Evolutionary conservation across 176 grass and related monocot genomes (phyloP).

Genomic region (Eragrostis nindensis): DNA sequence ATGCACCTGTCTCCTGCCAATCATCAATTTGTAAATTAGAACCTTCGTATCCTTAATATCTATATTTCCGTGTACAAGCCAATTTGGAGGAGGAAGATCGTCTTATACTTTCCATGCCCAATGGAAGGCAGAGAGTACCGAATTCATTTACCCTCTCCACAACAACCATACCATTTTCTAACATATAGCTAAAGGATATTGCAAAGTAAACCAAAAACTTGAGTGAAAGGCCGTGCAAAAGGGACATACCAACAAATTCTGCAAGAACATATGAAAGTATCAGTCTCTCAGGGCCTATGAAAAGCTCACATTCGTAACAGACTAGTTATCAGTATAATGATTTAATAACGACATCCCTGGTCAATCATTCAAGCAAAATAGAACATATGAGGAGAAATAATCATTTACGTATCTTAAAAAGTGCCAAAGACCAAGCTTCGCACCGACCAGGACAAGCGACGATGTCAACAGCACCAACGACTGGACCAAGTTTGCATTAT

Average conservation of each 20-base stretch:
- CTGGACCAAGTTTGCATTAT: too few species aligned
- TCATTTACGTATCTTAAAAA: not conserved
- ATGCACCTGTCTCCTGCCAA: too few species aligned
- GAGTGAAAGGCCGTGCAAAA: slow-evolving; percentile 90
- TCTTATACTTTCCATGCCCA: slow-evolving; percentile 68
- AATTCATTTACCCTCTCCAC: slow-evolving; percentile 97
- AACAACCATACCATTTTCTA: slow-evolving; percentile 94
- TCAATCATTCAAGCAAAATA: not conserved
- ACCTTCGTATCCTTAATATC: slow-evolving; percentile 60
- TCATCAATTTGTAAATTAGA: too few species aligned
- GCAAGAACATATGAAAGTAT: slow-evolving; percentile 20
- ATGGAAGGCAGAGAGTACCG: slow-evolving; percentile 79
- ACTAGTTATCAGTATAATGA: slow-evolving; percentile 1
- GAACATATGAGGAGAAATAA: not conserved
- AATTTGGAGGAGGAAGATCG: slow-evolving; percentile 53
- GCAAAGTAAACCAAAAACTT: slow-evolving; percentile 75
- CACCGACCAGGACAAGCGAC: too few species aligned
- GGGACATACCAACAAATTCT: slow-evolving; percentile 96
- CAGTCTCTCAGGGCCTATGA: slow-evolving; percentile 4
- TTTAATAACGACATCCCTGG: not conserved
- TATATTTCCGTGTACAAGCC: slow-evolving; percentile 77
- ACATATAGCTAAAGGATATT: slow-evolving; percentile 82
- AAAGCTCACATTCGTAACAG: slow-evolving; percentile 21
- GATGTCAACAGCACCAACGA: too few species aligned
- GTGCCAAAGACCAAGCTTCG: too few species aligned